phyloP scores from a whole-genome alignment of 164 flowering plant species.

The Stephania cephalantha region DNA sequence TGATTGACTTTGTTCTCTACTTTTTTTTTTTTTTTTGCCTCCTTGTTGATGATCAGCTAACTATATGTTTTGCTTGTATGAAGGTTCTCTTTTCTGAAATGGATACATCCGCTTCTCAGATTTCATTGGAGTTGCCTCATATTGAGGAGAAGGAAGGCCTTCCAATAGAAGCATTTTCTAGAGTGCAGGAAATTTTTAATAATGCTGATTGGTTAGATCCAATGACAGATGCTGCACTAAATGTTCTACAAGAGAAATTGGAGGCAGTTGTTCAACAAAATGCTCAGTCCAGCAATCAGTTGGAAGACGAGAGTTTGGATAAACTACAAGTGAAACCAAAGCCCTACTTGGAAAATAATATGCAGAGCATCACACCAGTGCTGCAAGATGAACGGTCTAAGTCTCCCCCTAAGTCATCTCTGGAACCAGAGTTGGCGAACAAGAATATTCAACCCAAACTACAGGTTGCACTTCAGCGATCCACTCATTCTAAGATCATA shows the following conservation, averaged over 20 bases:
- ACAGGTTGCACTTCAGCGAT: conserved; percentile 36
- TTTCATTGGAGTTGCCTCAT: conserved; percentile 41
- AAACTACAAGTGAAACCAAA: conserved; percentile 21
- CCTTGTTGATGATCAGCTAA: neutral
- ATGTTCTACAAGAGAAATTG: conserved; percentile 38
- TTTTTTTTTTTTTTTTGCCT: neutral
- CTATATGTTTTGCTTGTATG: conserved; percentile 19
- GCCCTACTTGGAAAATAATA: conserved; percentile 21
- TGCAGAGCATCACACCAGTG: conserved; percentile 7
- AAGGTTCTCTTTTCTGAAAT: conserved; percentile 86
- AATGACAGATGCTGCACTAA: conserved; percentile 48
- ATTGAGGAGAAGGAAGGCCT: conserved; percentile 79
- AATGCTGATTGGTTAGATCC: conserved; percentile 65
- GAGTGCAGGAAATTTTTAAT: conserved; percentile 75
- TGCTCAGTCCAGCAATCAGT: conserved; percentile 14
- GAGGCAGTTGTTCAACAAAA: conserved; percentile 25
- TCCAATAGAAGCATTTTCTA: conserved; percentile 82
- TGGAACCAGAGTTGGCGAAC: conserved; percentile 17
- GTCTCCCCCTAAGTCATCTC: conserved; percentile 16
- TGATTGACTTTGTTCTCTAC: neutral
- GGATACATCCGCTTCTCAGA: conserved; percentile 55
- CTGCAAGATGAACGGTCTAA: conserved; percentile 8
- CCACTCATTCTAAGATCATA: conserved; percentile 51
- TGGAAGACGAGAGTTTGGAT: conserved; percentile 23
- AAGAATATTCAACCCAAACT: conserved; percentile 20